Evolutionary conservation across 2,329 filamentous ascomycete genomes (phyloP), one percentile per base, ranked within the genome.

Genomic region (Cercospora janseana): DNA sequence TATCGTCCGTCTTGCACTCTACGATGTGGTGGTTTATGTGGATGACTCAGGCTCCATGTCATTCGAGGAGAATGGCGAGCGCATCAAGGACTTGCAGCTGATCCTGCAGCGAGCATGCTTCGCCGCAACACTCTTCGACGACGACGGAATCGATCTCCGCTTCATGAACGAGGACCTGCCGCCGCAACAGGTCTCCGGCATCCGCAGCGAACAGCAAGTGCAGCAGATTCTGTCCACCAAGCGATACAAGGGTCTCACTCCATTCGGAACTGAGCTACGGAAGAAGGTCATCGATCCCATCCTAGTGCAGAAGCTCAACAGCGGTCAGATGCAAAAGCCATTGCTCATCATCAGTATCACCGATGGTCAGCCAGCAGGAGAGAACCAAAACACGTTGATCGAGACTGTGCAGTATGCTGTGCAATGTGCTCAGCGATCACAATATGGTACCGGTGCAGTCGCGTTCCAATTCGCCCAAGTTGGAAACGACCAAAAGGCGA

Each of bases 31-130:
- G 35, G 69, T 85, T 41, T 85, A 82, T 63, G 79, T 85, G 48
- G 82, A 86, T 58, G 83, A 87, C 70, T 83, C 80, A 63, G 83
- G 83, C 34, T 86, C 82, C 15, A 86, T 87, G 75, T 75, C 79
- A 49, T 85, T 86, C 57, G 82, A 85, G 61, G 82, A 86, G 63
- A 76, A 79, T 50, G 83, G 82, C 34, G 76, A 81, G 60, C 80
- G 83, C 53, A 85, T 86, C 69, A 78, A 82, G 56, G 82, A 86
- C 58, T 70, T 87, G 58, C 78, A 78, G 63, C 73, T 85, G 58
- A 85, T 86, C 59, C 67, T 87, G 56, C 74, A 78, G 41, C 78
- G 80, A 43, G 81, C 85, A 45, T 78, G 82, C 15, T 83, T 77
- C 51, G 82, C 82, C 6, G 80, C 82, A 3, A 82, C 81, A 2